A percentile compares a stretch with the other conserved stretches of the same genome.
Conservation (phyloP, 495 filamentous ascomycete genomes). For the Penicillium goetzii region DNA sequence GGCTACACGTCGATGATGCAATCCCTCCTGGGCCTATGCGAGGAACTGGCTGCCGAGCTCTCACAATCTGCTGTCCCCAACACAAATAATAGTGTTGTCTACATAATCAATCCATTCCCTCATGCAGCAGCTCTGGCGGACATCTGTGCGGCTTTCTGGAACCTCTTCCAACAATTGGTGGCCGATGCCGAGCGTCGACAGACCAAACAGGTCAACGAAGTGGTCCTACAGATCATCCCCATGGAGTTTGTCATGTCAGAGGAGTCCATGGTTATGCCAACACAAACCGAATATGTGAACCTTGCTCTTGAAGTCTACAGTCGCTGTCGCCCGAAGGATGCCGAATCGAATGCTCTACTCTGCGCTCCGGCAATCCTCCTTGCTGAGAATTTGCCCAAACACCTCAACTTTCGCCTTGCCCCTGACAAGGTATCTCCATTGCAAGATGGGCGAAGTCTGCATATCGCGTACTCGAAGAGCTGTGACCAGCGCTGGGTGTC, state of each 20-base stretch:
- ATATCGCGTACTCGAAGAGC: conserved; percentile 84
- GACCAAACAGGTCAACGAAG: conserved; percentile 59
- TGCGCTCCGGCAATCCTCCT: conserved; percentile 76
- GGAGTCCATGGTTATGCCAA: conserved; percentile 66
- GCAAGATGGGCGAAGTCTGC: conserved; percentile 82
- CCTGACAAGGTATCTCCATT: conserved; percentile 60
- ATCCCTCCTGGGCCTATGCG: conserved; percentile 42
- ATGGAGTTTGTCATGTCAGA: conserved; percentile 68
- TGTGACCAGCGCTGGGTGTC: conserved; percentile 84
- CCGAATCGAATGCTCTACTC: conserved; percentile 35
- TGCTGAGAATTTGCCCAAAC: conserved; percentile 68
- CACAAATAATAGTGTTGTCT: conserved; percentile 77
- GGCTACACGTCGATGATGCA: conserved; percentile 43
- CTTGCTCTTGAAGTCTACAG: conserved; percentile 87
- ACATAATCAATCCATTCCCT: conserved; percentile 78
- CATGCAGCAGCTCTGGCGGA: conserved; percentile 67
- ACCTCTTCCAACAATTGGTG: conserved; percentile 72
- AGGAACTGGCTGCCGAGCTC: conserved; percentile 51
- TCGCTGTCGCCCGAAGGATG: conserved; percentile 67
- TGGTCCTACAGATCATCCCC: conserved; percentile 84
- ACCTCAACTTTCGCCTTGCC: conserved; percentile 79
- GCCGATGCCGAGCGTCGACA: conserved; percentile 52
- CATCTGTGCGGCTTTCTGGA: conserved; percentile 77
- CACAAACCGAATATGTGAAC: conserved; percentile 65
- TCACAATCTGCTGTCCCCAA: conserved; percentile 43